Base-by-base conservation (phyloP, 2,329 filamentous ascomycete species). In the Ophiosphaerella narmari region DNA sequence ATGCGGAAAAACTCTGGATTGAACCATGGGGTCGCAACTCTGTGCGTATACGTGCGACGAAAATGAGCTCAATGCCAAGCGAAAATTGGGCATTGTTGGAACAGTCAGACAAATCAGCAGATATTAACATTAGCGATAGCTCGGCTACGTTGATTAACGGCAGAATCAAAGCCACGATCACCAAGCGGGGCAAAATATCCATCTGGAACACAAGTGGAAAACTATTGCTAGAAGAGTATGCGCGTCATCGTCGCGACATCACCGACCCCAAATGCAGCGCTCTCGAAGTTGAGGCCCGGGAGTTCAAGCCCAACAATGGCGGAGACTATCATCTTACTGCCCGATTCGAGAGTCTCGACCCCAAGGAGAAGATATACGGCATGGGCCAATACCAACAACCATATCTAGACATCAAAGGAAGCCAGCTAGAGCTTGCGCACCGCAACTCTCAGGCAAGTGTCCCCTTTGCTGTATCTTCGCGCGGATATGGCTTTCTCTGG, bases 341-440 rank as follows among this genome's bases (percentile, higher is more conserved):
- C 56, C 77, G 85, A 0, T 78, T 87, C 45, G 85, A 87, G 63
- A 81, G 80, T 1, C 63, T 82, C 1, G 57, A 80, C 45, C 68
- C 72, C 0, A 72, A 80, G 14, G 85, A 88, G 65, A 82, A 80
- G 62, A 81, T 88, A n/a, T 88, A 79, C 59, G 85, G 85, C 16
- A 87, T 87, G 84, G 85, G 85, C 0, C 85, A 88, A 67, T 87
- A 88, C 52, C 85, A 88, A 60, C 84, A 88, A 57, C 81, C 82
- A 0, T 78, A 75, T 43, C 73, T 88, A n/a, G 78, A 87, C 61
- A 74, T 87, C 41, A 87, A 87, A 57, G 85, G 85, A 0, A 63
- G 75, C 0, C 84, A 87, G 48, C 67, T 87, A 1, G 85, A 88
- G 62, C 77, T 88, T 2, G 84, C 85, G 0, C 85, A 88, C 33